These are phyloP conservation scores for Nicotiana tomentosiformis DNA, from an alignment of 257 asterid species.

Conservation along the genomic window DNA sequence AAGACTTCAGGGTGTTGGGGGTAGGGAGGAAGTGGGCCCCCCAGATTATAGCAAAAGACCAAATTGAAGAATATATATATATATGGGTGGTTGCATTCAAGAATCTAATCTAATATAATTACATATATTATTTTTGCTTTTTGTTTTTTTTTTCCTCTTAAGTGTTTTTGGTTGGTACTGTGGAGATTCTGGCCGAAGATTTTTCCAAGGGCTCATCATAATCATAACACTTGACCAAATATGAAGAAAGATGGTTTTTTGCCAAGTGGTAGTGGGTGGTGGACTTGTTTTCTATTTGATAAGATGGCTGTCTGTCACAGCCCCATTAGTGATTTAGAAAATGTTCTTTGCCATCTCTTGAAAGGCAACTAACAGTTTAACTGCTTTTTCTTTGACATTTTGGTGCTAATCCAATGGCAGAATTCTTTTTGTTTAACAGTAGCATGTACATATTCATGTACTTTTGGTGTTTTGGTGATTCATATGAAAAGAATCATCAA, in stretches of 20 bases:
- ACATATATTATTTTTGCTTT: background rate
- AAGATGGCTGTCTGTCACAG: conserved; percentile 6
- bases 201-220: conserved; percentile 20
- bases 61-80: conserved; percentile 14
- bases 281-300: conserved; percentile 1
- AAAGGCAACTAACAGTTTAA: conserved; percentile 8
- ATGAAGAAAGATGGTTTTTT: conserved; percentile 2
- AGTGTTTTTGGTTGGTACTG: conserved; percentile 14
- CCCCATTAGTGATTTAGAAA: conserved; percentile 1
- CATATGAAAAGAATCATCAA: conserved; percentile 7
- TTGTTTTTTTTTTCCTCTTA: background rate
- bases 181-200: conserved; percentile 30
- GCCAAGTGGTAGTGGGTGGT: conserved; percentile 9
- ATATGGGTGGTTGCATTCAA: conserved; percentile 39
- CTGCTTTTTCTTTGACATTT: background rate
- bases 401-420: background rate
- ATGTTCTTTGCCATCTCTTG: conserved; percentile 1
- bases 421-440: conserved; percentile 9
- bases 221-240: conserved; percentile 5
- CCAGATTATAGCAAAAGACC: conserved; percentile 13
- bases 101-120: conserved; percentile 25
- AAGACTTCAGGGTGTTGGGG: conserved; percentile 23
- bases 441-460: background rate
- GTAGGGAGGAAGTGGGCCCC: conserved; percentile 30
- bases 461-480: background rate